These are phyloP conservation scores for Macrolepiota albuminosa DNA, from an alignment of 768 basidiomycete species.

Conservation along the genomic window DNA sequence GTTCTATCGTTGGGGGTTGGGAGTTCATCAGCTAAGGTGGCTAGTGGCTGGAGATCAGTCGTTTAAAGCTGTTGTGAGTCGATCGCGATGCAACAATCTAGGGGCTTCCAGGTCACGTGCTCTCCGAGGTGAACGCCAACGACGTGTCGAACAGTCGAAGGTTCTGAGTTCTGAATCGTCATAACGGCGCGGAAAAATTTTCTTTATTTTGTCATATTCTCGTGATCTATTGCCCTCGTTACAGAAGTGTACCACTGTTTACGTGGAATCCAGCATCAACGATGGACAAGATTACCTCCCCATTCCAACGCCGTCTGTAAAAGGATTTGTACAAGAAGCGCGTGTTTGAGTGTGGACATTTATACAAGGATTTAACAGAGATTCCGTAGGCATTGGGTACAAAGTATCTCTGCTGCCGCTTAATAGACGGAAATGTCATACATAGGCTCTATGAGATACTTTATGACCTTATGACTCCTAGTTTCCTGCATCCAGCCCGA, in stretches of 20 bases:
- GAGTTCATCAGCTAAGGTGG: slow-evolving; percentile 16
- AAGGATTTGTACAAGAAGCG: slow-evolving; percentile 5
- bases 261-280: neutral
- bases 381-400: slow-evolving; percentile 1
- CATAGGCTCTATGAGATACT: neutral
- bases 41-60: neutral
- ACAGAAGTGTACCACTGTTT: neutral
- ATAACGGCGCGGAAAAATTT: neutral
- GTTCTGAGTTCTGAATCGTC: no score
- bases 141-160: no score
- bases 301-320: neutral
- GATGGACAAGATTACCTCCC: slow-evolving; percentile 8
- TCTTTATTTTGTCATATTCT: neutral
- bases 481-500: no score
- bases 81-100: slow-evolving; percentile 5
- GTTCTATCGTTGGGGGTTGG: slow-evolving; percentile 31
- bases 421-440: slow-evolving; percentile 1
- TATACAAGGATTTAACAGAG: slow-evolving; percentile 7
- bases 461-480: neutral
- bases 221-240: neutral
- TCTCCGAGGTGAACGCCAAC: neutral
- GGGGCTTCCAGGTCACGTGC: neutral
- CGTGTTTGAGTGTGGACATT: slow-evolving; percentile 11
- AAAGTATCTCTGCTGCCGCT: neutral
- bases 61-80: neutral